Percentiles rank a stretch among this genome's conserved stretches.
Evolutionary conservation across 2,329 filamentous ascomycete genomes (phyloP).

Genomic region (Arthroderma sp.): DNA sequence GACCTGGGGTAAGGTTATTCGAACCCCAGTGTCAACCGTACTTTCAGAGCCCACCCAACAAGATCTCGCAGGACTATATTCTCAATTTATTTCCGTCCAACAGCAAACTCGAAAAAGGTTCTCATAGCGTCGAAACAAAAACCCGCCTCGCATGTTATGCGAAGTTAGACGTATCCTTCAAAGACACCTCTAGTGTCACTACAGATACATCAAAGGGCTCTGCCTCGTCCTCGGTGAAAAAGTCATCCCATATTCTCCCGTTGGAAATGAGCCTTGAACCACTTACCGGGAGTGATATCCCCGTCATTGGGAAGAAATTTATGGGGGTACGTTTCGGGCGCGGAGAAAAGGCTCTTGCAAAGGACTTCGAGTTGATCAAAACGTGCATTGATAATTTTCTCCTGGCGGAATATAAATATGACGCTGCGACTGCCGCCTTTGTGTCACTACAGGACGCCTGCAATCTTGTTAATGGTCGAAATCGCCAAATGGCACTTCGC

Average conservation of each 20-base stretch:
- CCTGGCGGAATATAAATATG: not conserved
- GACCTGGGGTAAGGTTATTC: not conserved
- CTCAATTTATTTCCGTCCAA: not conserved
- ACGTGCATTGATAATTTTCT: not conserved
- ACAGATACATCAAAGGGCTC: not conserved
- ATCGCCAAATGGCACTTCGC: not conserved
- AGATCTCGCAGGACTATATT: not conserved
- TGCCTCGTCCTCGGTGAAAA: no score
- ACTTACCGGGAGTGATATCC: slow-evolving; percentile 1
- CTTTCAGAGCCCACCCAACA: not conserved
- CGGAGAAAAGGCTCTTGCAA: not conserved
- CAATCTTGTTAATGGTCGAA: not conserved
- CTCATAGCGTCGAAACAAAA: not conserved
- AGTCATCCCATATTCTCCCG: not conserved
- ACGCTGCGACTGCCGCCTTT: not conserved
- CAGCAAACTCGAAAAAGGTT: not conserved
- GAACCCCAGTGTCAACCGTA: not conserved
- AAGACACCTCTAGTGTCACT: not conserved
- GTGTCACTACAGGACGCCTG: not conserved
- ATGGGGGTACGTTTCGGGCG: not conserved
- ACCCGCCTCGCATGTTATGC: not conserved
- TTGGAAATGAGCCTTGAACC: not conserved
- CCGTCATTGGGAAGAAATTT: slow-evolving; percentile 12
- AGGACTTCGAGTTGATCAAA: not conserved
- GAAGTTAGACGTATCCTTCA: not conserved